A percentile compares a stretch with the other conserved stretches of the same genome.
Evolutionary conservation across 257 asterid genomes (phyloP).

Genomic region (Eustoma russellianum): DNA sequence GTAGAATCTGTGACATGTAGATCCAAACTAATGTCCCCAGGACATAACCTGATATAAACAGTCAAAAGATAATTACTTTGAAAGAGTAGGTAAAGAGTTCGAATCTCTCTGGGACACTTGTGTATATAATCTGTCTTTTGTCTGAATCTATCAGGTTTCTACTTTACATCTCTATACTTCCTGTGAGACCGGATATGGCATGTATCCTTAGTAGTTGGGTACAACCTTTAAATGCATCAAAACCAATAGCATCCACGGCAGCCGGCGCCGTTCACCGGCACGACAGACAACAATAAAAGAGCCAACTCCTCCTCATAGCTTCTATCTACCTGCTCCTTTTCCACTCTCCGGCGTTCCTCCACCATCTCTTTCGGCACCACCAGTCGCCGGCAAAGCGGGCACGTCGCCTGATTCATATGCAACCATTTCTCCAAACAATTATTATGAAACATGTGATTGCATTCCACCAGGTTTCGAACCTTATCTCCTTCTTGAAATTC

Average conservation of each 20-base stretch:
- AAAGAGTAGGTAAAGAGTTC: too few species aligned
- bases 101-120: too few species aligned
- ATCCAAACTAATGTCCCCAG: too few species aligned
- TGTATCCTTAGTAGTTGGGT: too few species aligned
- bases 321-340: neutral
- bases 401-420: slow-evolving; percentile 19
- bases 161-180: too few species aligned
- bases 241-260: neutral
- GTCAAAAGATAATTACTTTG: too few species aligned
- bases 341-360: slow-evolving; percentile 4
- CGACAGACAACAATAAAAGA: slow-evolving; percentile 8
- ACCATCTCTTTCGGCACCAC: slow-evolving; percentile 20
- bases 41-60: too few species aligned
- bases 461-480: slow-evolving; percentile 28
- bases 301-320: slow-evolving; percentile 13
- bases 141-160: too few species aligned
- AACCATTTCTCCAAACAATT: slow-evolving; percentile 46
- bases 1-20: too few species aligned
- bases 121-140: too few species aligned
- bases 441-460: slow-evolving; percentile 34
- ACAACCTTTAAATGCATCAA: too few species aligned
- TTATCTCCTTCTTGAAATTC: slow-evolving; percentile 32
- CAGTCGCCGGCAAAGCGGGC: slow-evolving; percentile 45
- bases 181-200: too few species aligned
- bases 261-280: neutral